Conservation (phyloP, 2,329 filamentous ascomycete species). For the Ascochyta pisi region DNA sequence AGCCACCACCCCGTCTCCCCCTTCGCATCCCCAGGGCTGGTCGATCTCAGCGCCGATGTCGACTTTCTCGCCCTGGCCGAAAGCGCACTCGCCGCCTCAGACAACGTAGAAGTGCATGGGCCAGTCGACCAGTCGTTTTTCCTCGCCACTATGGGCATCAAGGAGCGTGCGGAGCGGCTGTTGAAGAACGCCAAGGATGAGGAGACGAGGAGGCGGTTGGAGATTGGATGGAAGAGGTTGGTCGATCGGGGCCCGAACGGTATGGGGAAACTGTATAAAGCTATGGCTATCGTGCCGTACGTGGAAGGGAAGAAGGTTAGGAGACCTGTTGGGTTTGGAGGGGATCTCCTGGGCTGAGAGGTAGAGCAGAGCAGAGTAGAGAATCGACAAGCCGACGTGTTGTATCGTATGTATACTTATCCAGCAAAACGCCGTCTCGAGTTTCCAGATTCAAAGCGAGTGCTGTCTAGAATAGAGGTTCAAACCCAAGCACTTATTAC, state of each 20-base stretch:
- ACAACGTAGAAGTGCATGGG: conserved; percentile 88
- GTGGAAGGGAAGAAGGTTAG: conserved; percentile 68
- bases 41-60: conserved; percentile 91
- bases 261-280: conserved; percentile 97
- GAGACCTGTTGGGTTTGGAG: conserved; percentile 90
- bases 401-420: no score
- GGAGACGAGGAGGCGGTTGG: conserved; percentile 59
- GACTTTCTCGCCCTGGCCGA: conserved; percentile 91
- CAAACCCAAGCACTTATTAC: no score
- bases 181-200: conserved; percentile 48
- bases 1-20: conserved; percentile 78
- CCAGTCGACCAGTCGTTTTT: conserved; percentile 87
- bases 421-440: not conserved
- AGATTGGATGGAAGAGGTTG: conserved; percentile 78
- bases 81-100: conserved; percentile 74
- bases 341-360: conserved; percentile 54
- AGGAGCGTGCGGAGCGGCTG: conserved; percentile 46
- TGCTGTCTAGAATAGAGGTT: not conserved
- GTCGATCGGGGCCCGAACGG: conserved; percentile 82
- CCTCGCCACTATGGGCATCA: conserved; percentile 80
- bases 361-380: not conserved
- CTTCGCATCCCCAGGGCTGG: conserved; percentile 78
- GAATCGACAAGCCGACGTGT: no score
- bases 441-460: no score
- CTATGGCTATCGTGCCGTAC: conserved; percentile 81